Conservation (phyloP, 2,329 filamentous ascomycete species). For the Boeremia lycopersici region DNA sequence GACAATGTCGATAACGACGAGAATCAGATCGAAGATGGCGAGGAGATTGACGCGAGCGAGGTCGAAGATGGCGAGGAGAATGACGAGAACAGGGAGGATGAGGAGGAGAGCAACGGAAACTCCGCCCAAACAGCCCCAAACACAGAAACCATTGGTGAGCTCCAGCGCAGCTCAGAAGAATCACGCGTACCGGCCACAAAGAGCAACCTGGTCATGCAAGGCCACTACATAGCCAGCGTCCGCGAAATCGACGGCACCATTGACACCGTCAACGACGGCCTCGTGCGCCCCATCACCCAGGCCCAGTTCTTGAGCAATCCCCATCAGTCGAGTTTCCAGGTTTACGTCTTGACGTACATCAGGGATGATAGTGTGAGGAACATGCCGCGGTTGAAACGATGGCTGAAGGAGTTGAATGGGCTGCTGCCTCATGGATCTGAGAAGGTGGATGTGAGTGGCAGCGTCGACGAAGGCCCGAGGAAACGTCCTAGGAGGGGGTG, state of each 20-base stretch:
- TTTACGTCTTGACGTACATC: neutral
- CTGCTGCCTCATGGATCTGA: neutral
- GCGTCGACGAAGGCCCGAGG: neutral
- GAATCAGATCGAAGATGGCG: too few relatives aligned
- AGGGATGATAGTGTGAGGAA: neutral
- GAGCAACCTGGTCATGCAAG: neutral
- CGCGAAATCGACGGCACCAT: neutral
- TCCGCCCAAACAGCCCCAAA: too few relatives aligned
- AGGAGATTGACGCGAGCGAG: too few relatives aligned
- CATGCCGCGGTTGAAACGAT: neutral
- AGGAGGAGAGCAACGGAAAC: too few relatives aligned
- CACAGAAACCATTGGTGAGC: too few relatives aligned
- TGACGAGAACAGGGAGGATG: too few relatives aligned
- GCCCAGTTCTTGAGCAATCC: neutral
- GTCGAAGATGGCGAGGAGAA: too few relatives aligned
- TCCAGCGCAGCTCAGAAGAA: neutral
- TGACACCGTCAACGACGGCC: neutral
- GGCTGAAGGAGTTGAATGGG: neutral
- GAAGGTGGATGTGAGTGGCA: neutral
- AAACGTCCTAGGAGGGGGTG: neutral
- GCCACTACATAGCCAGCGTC: constrained; percentile 1
- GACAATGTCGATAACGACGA: neutral
- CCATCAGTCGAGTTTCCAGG: neutral
- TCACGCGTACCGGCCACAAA: too few relatives aligned
- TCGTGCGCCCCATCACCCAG: neutral